Base-by-base conservation (phyloP, 257 asterid species). In the Gynochthodes officinalis region DNA sequence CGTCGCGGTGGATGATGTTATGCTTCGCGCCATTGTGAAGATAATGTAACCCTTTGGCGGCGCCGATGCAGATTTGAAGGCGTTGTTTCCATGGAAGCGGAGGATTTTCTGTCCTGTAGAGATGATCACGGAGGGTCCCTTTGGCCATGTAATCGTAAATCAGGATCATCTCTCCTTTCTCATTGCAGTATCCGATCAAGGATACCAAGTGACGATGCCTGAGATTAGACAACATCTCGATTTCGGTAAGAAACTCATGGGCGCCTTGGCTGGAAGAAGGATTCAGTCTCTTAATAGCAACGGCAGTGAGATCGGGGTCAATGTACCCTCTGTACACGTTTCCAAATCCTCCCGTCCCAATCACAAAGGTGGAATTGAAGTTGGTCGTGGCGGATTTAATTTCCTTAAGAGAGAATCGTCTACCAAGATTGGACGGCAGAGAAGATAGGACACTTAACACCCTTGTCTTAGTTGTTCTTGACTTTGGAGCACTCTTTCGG, bases 131-230 rank as follows among this genome's bases (percentile, higher is more conserved):
- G 0, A 86, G 67, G 0, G 91, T 86, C 28, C 93, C 95, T 27
- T 78, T 80, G 1, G 84, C 50, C 93, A 88, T 86, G 86, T 86
- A 85, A 21, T 90, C 96, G 49, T 90, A 90, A 25, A 90, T 88
- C 52, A 90, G 58, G 71, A 90, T 86, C 96, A 88, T 90, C 76
- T 90, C 95, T 0, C 80, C 81, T 0, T 68, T 67, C n/a, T 85
- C 86, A 43, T 83, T 86, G 42, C 88, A 86, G 59, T 90, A 88
- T 27, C 96, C 95, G 46, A 90, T 86, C 32, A 90, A 73, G 1
- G 95, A 84, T 1, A 90, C 96, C 16, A 90, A 42, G 71, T 90
- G 92, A 14, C 74, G 46, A 84, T 90, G 89, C 30, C 96, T 71
- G 2, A 88, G 82, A 59, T 83, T 85, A 0, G 95, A 90, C 7